Evolutionary conservation across 2,329 filamentous ascomycete species (phyloP).

Genomic region (Pezicula carpinea): DNA sequence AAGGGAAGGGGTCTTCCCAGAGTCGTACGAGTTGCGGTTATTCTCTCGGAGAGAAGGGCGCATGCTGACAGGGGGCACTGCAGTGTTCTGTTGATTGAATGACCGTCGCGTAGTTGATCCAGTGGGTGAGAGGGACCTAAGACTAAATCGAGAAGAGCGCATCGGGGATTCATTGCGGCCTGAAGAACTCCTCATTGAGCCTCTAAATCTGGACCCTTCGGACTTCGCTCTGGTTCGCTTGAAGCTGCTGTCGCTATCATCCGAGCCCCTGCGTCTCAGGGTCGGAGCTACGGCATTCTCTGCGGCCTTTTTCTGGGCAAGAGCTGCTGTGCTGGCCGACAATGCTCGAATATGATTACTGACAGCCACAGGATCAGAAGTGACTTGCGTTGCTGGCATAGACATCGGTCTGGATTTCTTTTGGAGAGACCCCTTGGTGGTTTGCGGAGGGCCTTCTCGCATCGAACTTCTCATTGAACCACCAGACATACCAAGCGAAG

Average conservation of each 20-base stretch:
- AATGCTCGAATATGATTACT: slow-evolving; percentile 18
- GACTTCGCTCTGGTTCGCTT: slow-evolving; percentile 52
- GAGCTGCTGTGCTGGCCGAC: slow-evolving; percentile 16
- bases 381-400: slow-evolving; percentile 13
- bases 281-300: slow-evolving; percentile 18
- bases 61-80: slow-evolving; percentile 27
- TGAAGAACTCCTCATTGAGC: slow-evolving; percentile 60
- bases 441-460: slow-evolving; percentile 14
- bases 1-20: slow-evolving; percentile 23
- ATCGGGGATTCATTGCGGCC: slow-evolving; percentile 30
- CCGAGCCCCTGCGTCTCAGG: slow-evolving; percentile 52
- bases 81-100: slow-evolving; percentile 31
- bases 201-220: slow-evolving; percentile 58
- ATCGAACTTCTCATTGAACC: slow-evolving; percentile 19
- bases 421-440: slow-evolving; percentile 26
- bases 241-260: slow-evolving; percentile 79
- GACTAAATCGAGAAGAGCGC: slow-evolving; percentile 59
- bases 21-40: slow-evolving; percentile 36
- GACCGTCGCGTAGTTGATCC: slow-evolving; percentile 42
- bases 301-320: slow-evolving; percentile 8
- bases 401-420: slow-evolving; percentile 31
- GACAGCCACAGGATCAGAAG: slow-evolving; percentile 13
- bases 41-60: background rate
- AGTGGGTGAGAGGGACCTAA: slow-evolving; percentile 66
- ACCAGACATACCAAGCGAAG: background rate